Evolutionary conservation across 208 protist genomes (phyloP).

Genomic region (Acanthamoeba castellanii): DNA sequence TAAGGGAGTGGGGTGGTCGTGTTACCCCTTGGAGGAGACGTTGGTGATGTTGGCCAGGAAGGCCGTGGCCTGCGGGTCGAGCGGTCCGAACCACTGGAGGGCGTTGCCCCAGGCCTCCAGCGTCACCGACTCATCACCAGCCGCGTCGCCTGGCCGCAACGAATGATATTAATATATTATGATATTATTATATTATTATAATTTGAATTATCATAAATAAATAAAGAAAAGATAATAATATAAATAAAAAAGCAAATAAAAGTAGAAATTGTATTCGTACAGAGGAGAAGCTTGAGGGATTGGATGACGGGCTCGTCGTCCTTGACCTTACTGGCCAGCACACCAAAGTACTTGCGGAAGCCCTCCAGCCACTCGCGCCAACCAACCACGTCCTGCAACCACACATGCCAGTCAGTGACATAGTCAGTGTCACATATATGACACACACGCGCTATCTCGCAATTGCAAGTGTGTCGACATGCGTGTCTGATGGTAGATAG

Average conservation of each 20-base stretch:
- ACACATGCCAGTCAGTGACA: background rate
- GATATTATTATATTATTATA: too few relatives aligned
- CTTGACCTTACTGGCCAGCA: background rate
- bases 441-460: too few relatives aligned
- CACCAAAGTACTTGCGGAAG: slow-evolving; percentile 20
- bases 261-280: background rate
- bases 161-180: background rate
- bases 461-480: too few relatives aligned
- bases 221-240: background rate
- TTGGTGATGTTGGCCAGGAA: slow-evolving; percentile 10
- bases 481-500: background rate
- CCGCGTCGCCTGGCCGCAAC: background rate
- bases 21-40: slow-evolving; percentile 33
- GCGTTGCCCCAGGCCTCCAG: slow-evolving; percentile 32
- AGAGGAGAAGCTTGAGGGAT: slow-evolving; percentile 38
- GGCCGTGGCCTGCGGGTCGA: background rate
- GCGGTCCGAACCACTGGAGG: slow-evolving; percentile 42
- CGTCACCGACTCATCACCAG: background rate
- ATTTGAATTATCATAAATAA: background rate
- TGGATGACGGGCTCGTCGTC: slow-evolving; percentile 2
- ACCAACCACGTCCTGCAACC: slow-evolving; percentile 37
- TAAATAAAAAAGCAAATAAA: background rate
- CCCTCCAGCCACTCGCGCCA: slow-evolving; percentile 39
- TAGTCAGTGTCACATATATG: too few relatives aligned
- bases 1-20: background rate